Evolutionary conservation across 805 yeast species (phyloP).

Genomic region (Nakazawaea anatomiae): DNA sequence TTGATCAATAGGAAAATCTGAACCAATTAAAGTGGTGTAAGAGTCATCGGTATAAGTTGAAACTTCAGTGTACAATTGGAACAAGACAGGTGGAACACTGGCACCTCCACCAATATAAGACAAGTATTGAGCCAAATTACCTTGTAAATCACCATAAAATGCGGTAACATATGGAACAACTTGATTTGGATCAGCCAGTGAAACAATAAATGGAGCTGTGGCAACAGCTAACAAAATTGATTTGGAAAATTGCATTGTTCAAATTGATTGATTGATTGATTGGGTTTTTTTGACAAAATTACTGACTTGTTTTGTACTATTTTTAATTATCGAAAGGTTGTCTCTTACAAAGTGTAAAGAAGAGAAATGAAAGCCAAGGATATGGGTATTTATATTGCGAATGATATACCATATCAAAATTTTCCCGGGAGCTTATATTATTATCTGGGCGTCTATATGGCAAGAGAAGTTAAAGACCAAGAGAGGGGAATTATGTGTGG

Average conservation of each 20-base stretch:
- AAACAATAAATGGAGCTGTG: background rate
- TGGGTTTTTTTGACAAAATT: background rate
- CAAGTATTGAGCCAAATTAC: constrained; percentile 26
- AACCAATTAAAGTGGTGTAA: constrained; percentile 34
- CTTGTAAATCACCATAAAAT: constrained; percentile 29
- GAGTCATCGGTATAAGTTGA: constrained; percentile 37
- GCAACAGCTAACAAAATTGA: background rate
- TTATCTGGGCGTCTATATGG: too few relatives aligned
- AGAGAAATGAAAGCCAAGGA: too few relatives aligned
- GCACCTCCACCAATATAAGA: constrained; percentile 24
- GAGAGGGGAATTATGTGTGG: too few relatives aligned
- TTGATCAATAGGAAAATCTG: constrained; percentile 14
- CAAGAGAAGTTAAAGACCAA: too few relatives aligned
- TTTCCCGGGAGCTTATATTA: too few relatives aligned
- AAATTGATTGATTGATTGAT: background rate
- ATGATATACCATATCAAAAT: too few relatives aligned
- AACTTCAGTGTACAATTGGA: constrained; percentile 25
- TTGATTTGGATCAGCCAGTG: background rate
- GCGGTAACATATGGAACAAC: constrained; percentile 22
- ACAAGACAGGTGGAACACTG: constrained; percentile 23
- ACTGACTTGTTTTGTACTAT: too few relatives aligned
- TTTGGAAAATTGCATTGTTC: background rate
- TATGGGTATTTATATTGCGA: too few relatives aligned
- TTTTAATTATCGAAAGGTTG: too few relatives aligned
- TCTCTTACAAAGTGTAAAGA: too few relatives aligned